Conservation (phyloP, 2,329 filamentous ascomycete genomes). For the Exophiala xenobiotica region DNA sequence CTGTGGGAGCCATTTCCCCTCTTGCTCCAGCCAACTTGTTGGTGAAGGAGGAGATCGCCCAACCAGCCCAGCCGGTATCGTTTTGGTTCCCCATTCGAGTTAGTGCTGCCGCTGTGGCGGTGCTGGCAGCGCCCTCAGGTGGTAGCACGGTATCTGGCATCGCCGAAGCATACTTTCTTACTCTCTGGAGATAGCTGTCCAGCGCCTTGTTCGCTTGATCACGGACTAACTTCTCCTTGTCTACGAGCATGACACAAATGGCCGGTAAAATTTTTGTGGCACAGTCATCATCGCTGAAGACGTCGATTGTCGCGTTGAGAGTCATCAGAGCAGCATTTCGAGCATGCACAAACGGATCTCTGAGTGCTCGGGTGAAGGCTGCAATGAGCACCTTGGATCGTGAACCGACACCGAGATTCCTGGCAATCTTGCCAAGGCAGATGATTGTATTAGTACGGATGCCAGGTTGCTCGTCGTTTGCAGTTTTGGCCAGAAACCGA, state of each 20-base stretch:
- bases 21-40: constrained; percentile 84
- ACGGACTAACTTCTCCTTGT: constrained; percentile 92
- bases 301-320: constrained; percentile 77
- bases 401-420: constrained; percentile 72
- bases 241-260: constrained; percentile 79
- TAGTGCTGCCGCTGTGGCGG: constrained; percentile 40
- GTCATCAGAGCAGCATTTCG: constrained; percentile 86
- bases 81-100: constrained; percentile 76
- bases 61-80: constrained; percentile 79
- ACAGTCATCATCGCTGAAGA: constrained; percentile 87
- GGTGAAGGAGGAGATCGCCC: constrained; percentile 98
- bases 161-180: constrained; percentile 72
- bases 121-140: constrained; percentile 56
- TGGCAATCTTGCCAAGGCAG: constrained; percentile 92
- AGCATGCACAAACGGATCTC: constrained; percentile 93
- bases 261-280: constrained; percentile 79
- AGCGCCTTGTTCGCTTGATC: constrained; percentile 89
- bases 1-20: constrained; percentile 74
- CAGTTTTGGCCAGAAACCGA: constrained; percentile 87
- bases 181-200: constrained; percentile 77
- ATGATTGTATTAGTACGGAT: constrained; percentile 98
- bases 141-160: constrained; percentile 82
- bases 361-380: constrained; percentile 82
- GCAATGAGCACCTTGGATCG: constrained; percentile 88
- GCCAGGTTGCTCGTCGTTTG: constrained; percentile 95